Base-by-base conservation (phyloP, 352 stramenopile genomes). In the Saprolegnia diclina region DNA sequence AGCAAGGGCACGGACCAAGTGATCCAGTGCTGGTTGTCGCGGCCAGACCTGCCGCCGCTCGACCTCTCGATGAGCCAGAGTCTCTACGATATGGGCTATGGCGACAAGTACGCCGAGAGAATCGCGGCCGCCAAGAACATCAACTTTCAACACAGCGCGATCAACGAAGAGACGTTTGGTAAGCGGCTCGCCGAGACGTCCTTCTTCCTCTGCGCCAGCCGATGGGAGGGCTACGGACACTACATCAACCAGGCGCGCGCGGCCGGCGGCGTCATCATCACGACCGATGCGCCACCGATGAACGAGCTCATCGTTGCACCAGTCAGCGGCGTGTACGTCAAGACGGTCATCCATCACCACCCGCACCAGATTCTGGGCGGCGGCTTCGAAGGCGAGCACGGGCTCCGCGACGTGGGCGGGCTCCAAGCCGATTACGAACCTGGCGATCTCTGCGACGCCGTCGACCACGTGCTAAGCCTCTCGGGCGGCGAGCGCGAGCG, bases 201-300 rank as follows among this genome's bases (percentile, higher is more conserved):
- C 4, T 19, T 52, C 16, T 26, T 64, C 37, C 32, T 64, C 18
- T 64, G 56, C 37, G 32, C 56, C 5, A 64, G 56, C 14, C 10
- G 29, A 5, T 52, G 46, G 56, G 56, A 64, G 21, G 56, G 56
- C 32, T 85, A 82, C 64, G 79, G 79, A 21, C 78, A 87, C 64
- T 87, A 85, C 68, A 80, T 87, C 44, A 87, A 87, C 59, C 79
- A 87, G 56, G 79, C 78, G 24, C 73, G 79, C 40, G 78, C 78
- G 0, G 77, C 78, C 32, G 71, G 73, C 18, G 76, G 71, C 0
- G 13, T 85, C 29, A 77, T 87, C 56, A 57, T 87, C 24, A 87
- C 79, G 11, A 87, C 79, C n/a, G 76, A 85, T 50, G 63, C 81
- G 5, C 55, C 75, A 24, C 79, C 79, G 3, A 87, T 87, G 79